Base-by-base conservation (phyloP, 2,329 filamentous ascomycete genomes). In the Westerdykella sp. region DNA sequence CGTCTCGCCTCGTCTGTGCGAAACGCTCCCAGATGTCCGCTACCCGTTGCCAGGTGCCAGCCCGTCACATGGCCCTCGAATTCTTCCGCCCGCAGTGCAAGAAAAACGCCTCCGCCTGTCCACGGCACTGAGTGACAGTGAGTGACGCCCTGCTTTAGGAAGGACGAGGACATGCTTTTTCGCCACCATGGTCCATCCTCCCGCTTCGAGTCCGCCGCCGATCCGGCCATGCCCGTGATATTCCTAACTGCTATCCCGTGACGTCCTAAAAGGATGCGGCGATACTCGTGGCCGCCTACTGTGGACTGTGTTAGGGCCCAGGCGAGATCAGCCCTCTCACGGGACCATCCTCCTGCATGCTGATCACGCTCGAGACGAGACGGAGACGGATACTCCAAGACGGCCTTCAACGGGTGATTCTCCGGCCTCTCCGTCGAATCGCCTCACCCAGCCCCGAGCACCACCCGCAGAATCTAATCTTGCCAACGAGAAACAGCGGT, bases 141-240 rank as follows among this genome's bases (percentile, higher is more conserved):
- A n/a, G n/a, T 57, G 51, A 62, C 51, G 52, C 55, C 43, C 60
- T 52, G 43, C 53, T 55, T 57, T 51, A 40, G 59, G 57, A 46
- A 48, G 46, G 46, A 28, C 25, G 6, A 21, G 18, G 4, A 21
- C 18, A 21, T 21, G 43, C 48, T 41, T 49, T 51, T 48, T 54
- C 54, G 52, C 47, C 52, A 47, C 49, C n/a, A 21, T 42, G 41
- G 3, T 35, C 32, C 10, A 21, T 42, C 42, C n/a, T 35, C 32
- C 10, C 15, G n/a, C 16, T 3, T 35, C 32, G 10, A 35, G 7
- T 13, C 6, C 32, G n/a, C 32, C 7, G 30, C 7, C 13, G 32
- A 14, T 35, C n/a, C 16, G n/a, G 32, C 32, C 3, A 9, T 35
- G 32, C 10, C n/a, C 16, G 7, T 35, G n/a, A 13, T n/a, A 18